Conservation (phyloP, 2,329 filamentous ascomycete species). For the Mycosphaerella arachidis region DNA sequence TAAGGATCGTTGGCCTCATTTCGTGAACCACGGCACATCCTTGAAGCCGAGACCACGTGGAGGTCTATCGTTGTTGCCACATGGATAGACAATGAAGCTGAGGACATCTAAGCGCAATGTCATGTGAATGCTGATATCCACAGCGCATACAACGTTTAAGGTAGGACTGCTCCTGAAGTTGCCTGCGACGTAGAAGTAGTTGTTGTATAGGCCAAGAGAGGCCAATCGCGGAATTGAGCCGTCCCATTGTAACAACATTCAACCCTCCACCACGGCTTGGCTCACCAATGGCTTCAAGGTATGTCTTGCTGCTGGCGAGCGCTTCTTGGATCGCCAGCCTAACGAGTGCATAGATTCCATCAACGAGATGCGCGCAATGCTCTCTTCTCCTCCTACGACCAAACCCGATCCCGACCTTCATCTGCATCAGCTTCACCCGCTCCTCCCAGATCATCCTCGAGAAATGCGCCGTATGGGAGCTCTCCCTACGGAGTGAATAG, state of each 20-base stretch:
- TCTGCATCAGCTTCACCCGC: conserved; percentile 28
- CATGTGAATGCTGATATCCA: neutral
- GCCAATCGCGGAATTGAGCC: neutral
- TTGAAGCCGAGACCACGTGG: neutral
- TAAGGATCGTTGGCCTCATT: neutral
- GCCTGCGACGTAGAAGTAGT: too few relatives aligned
- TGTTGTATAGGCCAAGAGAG: too few relatives aligned
- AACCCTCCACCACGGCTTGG: neutral
- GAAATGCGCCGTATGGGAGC: conserved; percentile 20
- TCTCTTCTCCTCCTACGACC: conserved; percentile 39
- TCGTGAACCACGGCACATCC: neutral
- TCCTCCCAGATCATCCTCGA: conserved; percentile 18
- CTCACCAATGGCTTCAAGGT: conserved; percentile 11
- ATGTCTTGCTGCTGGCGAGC: neutral
- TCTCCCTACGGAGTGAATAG: conserved; percentile 21
- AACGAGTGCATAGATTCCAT: conserved; percentile 18
- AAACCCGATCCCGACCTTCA: conserved; percentile 30
- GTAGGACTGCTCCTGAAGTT: too few relatives aligned
- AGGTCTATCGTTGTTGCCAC: neutral
- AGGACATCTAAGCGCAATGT: neutral
- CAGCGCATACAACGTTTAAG: neutral
- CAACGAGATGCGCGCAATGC: conserved; percentile 39
- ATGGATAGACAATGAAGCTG: neutral
- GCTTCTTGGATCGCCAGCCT: neutral
- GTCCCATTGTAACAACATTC: neutral